Evolutionary conservation across 2,329 filamentous ascomycete species (phyloP).

Genomic region (Stachybotrys chlorohalonatus): DNA sequence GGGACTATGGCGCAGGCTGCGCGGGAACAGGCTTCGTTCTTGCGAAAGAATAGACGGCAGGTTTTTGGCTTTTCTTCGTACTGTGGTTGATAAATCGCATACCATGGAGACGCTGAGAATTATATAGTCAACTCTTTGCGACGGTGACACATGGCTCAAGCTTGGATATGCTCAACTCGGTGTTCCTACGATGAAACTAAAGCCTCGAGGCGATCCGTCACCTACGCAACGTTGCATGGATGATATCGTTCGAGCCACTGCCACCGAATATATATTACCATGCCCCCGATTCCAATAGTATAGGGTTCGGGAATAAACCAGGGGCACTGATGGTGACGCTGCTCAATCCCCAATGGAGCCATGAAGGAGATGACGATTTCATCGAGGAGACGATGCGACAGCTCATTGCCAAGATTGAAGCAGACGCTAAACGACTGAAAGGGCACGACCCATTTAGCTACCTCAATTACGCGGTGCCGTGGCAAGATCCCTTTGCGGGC

Average conservation of each 20-base stretch:
- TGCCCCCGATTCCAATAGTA: neutral
- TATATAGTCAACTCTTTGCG: neutral
- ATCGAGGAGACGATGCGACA: neutral
- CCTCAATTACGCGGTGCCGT: neutral
- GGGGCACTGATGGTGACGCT: neutral
- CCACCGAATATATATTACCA: neutral
- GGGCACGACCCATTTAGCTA: neutral
- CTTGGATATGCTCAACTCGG: neutral
- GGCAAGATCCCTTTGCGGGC: neutral
- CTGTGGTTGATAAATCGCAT: too few relatives aligned
- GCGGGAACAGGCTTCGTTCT: neutral
- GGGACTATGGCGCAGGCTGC: neutral
- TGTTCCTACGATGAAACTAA: neutral
- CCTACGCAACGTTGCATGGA: neutral
- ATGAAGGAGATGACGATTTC: neutral
- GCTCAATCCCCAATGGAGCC: neutral
- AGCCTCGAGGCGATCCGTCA: neutral
- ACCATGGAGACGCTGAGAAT: neutral
- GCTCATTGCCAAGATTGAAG: neutral
- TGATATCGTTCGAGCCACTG: neutral
- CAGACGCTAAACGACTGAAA: neutral
- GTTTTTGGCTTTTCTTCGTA: too few relatives aligned
- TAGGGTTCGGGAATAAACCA: neutral
- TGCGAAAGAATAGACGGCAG: neutral
- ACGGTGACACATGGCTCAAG: neutral